Base-by-base conservation (phyloP, 208 protist genomes). In the Crithidia sp. region DNA sequence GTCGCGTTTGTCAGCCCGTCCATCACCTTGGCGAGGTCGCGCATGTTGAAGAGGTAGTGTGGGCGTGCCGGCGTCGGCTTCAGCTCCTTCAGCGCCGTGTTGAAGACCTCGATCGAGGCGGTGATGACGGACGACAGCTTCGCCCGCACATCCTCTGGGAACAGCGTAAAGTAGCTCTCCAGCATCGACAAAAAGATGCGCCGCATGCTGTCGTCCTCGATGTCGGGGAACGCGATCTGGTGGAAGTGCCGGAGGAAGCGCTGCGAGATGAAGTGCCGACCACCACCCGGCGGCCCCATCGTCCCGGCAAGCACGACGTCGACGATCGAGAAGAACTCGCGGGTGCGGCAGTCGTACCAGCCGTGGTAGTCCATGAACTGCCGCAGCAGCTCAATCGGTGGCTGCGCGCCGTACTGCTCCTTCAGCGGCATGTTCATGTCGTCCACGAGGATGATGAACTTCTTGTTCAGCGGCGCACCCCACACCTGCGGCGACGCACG, bases 1-100 rank as follows among this genome's bases (percentile, higher is more conserved):
- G 89, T 90, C 8, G 94, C 93, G 75, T 91, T 96, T 37, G 98
- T 74, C 8, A 99, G 53, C n/a, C 99, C 99, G 61, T 97, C 96
- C 66, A 99, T 93, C 60, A 99, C 97, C 71, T 99, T 99, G 19
- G 95, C 85, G 28, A 99, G 67, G 82, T 99, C 99, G 65, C 99
- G 92, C 56, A 99, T 73, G 81, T 99, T 99, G 90, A 99, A 99
- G 14, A 98, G 98, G 84, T 99, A 99, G 84, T 99, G 99, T n/a
- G 97, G 95, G 45, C 98, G 98, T 6, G 95, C 66, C 5, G 99
- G 98, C 0, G 98, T 99, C 41, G 99, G 99, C 28, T 99, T 93
- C 28, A 99, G 88, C 74, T 98, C 96, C 44, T 83, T 82, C 57
- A 82, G 82, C 45, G 98, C 95, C 13, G 79, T 92, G 77, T 98